phyloP scores from a whole-genome alignment of 2,329 filamentous ascomycete species.

The Cryphonectria carpinicola region DNA sequence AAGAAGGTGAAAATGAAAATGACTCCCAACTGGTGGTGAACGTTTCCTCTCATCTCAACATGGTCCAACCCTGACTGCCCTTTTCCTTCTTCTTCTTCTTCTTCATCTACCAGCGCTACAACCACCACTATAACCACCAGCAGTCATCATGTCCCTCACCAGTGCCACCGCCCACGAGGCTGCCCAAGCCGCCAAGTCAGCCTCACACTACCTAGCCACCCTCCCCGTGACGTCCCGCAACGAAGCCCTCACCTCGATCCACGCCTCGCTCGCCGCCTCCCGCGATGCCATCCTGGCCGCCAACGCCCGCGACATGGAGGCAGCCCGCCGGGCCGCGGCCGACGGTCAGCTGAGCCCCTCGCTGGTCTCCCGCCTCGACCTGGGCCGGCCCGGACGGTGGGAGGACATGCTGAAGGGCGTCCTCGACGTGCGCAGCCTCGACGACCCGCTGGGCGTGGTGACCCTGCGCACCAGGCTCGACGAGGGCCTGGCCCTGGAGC shows the following conservation, averaged over 20 bases:
- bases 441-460: conserved; percentile 90
- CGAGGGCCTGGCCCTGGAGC: conserved; percentile 81
- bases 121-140: not conserved
- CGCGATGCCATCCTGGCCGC: conserved; percentile 81
- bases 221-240: conserved; percentile 79
- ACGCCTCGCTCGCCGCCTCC: conserved; percentile 71
- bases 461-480: conserved; percentile 85
- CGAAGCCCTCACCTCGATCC: conserved; percentile 80
- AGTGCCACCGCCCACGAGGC: conserved; percentile 79
- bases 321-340: conserved; percentile 73
- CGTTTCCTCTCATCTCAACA: not conserved
- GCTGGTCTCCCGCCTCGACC: conserved; percentile 84
- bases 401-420: conserved; percentile 98
- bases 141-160: conserved; percentile 78
- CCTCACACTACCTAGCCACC: conserved; percentile 82
- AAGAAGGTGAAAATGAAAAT: not conserved
- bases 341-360: conserved; percentile 79
- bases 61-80: not conserved
- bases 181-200: conserved; percentile 76
- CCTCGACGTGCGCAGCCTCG: conserved; percentile 79
- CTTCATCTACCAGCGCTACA: not conserved
- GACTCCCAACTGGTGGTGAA: not conserved
- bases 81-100: not conserved
- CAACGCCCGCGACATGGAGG: conserved; percentile 80
- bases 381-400: conserved; percentile 87